These are phyloP conservation scores for Hydnum rufescens DNA, from an alignment of 768 basidiomycete species.

Conservation along the genomic window DNA sequence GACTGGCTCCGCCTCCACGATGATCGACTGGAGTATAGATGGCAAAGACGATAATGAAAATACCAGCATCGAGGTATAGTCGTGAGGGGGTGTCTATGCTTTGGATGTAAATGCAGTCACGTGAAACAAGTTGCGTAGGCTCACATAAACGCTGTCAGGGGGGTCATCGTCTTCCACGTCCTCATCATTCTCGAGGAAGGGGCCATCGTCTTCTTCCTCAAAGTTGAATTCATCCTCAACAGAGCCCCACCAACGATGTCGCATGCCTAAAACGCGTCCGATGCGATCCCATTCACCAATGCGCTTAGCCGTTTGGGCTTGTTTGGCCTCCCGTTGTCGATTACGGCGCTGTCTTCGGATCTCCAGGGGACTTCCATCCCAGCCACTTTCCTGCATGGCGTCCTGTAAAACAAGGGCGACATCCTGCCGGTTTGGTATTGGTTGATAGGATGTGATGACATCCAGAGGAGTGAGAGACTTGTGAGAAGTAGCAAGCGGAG, in stretches of 20 bases:
- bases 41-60: conserved; percentile 69
- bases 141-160: conserved; percentile 16
- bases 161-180: conserved; percentile 27
- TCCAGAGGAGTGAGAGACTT: conserved; percentile 75
- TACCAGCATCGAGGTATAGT: conserved; percentile 80
- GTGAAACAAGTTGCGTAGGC: conserved; percentile 21
- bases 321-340: conserved; percentile 29
- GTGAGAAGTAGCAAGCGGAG: conserved; percentile 54
- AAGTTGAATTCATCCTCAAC: conserved; percentile 46
- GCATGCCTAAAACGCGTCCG: conserved; percentile 22
- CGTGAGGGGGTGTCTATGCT: conserved; percentile 44
- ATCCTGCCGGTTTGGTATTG: conserved; percentile 64
- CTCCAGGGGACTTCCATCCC: conserved; percentile 28
- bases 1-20: conserved; percentile 52
- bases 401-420: conserved; percentile 74
- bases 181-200: conserved; percentile 6
- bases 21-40: conserved; percentile 60
- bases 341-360: conserved; percentile 37
- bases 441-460: conserved; percentile 68
- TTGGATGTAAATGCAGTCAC: neutral
- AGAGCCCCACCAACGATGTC: conserved; percentile 37
- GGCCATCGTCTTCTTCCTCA: conserved; percentile 26
- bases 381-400: conserved; percentile 48
- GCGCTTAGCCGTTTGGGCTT: conserved; percentile 36
- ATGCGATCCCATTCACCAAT: conserved; percentile 27